Evolutionary conservation across 768 basidiomycete genomes (phyloP).

Genomic region (Leccinum fibrillosum): DNA sequence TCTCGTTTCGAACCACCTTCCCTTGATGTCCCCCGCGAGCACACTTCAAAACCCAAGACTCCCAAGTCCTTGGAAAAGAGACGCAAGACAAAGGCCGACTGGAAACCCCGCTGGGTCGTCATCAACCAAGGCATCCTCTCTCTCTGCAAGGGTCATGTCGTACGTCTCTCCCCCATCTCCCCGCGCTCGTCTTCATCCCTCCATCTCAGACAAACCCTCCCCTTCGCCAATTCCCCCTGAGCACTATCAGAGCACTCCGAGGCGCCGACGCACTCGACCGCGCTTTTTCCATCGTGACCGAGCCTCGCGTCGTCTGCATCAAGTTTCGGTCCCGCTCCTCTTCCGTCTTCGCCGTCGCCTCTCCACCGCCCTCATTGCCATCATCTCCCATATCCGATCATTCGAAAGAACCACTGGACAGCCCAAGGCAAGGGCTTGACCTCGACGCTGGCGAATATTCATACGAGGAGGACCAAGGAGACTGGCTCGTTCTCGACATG

Average conservation of each 20-base stretch:
- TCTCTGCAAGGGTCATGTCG: constrained; percentile 51
- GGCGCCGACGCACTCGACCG: constrained; percentile 43
- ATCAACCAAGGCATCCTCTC: constrained; percentile 54
- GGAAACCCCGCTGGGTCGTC: constrained; percentile 63
- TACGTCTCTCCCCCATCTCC: constrained; percentile 28
- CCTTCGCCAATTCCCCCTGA: constrained; percentile 38
- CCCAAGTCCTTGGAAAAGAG: constrained; percentile 20
- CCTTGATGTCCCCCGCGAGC: not conserved
- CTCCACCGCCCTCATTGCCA: constrained; percentile 19
- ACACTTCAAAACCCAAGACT: constrained; percentile 12
- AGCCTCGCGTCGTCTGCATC: constrained; percentile 38
- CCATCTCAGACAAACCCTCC: constrained; percentile 37
- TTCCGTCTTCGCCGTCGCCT: not conserved
- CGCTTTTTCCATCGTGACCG: constrained; percentile 19
- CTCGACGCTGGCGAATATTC: not conserved
- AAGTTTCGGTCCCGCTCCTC: constrained; percentile 30
- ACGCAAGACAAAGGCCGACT: constrained; percentile 46
- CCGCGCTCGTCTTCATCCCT: not conserved
- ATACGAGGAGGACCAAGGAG: constrained; percentile 28
- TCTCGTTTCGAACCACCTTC: constrained; percentile 27
- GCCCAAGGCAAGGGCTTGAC: constrained; percentile 5
- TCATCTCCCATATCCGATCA: constrained; percentile 23
- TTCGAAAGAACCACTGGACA: constrained; percentile 3
- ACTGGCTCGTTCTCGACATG: constrained; percentile 54
- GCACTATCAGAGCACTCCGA: constrained; percentile 40